Percentiles rank a stretch among this genome's conserved stretches.
phyloP scores from a whole-genome alignment of 371 early-diverging fungal genomes.

The Apophysomyces sp. region DNA sequence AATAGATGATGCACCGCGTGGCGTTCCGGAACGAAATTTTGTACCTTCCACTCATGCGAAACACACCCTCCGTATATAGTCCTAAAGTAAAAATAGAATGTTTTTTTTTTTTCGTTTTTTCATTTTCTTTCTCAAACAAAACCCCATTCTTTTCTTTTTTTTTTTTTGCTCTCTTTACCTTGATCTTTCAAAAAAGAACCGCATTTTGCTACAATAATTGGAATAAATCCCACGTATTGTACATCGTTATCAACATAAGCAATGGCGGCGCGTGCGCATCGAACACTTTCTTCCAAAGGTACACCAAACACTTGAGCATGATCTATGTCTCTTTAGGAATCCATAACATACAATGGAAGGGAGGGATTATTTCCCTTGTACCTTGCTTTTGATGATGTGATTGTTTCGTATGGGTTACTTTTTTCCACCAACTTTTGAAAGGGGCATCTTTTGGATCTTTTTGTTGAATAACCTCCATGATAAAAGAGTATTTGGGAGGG shows the following conservation, averaged over 20 bases:
- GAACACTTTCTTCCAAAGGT: slow-evolving; percentile 18
- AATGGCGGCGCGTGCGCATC: slow-evolving; percentile 22
- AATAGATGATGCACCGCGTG: slow-evolving; percentile 29
- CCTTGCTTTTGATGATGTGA: slow-evolving; percentile 1
- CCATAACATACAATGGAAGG: background rate
- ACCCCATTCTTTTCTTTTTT: background rate
- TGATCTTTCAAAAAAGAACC: slow-evolving; percentile 43
- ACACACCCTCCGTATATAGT: slow-evolving; percentile 36
- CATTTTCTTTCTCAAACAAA: background rate
- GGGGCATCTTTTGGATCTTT: slow-evolving; percentile 4
- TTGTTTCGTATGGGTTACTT: background rate
- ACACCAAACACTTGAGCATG: slow-evolving; percentile 21
- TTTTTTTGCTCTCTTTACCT: slow-evolving; percentile 20
- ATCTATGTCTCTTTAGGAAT: background rate
- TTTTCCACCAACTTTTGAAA: slow-evolving; percentile 11
- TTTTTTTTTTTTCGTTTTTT: background rate
- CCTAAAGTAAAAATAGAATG: slow-evolving; percentile 9
- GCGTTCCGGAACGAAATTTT: background rate
- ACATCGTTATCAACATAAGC: slow-evolving; percentile 23
- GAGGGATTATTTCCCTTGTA: background rate
- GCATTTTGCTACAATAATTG: slow-evolving; percentile 50
- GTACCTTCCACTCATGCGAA: slow-evolving; percentile 41
- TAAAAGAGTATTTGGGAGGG: background rate
- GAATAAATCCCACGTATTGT: slow-evolving; percentile 36
- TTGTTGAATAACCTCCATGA: background rate